Percentiles rank a stretch among this genome's conserved stretches.
Evolutionary conservation across 257 asterid species (phyloP).

Genomic region (Solanum tarapatanum): DNA sequence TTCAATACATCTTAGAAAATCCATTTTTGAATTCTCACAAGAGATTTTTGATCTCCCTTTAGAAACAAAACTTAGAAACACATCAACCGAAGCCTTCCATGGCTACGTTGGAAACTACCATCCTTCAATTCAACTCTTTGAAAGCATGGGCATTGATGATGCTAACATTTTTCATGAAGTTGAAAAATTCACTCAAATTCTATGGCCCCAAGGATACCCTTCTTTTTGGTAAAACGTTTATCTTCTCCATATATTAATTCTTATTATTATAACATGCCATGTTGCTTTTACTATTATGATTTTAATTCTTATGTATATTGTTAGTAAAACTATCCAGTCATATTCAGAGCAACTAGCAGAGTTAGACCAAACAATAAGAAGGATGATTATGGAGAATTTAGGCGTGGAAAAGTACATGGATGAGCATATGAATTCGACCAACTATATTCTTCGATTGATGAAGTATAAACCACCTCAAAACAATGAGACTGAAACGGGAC

Average conservation of each 20-base stretch:
- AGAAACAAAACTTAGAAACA: conserved; percentile 24
- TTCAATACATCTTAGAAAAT: conserved; percentile 12
- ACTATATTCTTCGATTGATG: conserved; percentile 31
- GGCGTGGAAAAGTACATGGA: conserved; percentile 32
- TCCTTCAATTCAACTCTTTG: conserved; percentile 36
- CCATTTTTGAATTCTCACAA: conserved; percentile 15
- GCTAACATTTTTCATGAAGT: conserved; percentile 11
- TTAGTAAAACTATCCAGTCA: conserved; percentile 20
- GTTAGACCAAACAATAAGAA: conserved; percentile 32
- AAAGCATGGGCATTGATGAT: conserved; percentile 47
- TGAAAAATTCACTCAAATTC: conserved; percentile 16
- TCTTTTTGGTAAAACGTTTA: conserved; percentile 24
- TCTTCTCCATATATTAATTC: too few relatives aligned
- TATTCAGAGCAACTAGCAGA: conserved; percentile 23
- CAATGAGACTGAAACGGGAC: conserved; percentile 15
- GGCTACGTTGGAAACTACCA: conserved; percentile 53
- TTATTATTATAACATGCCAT: too few relatives aligned
- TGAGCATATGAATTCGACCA: conserved; percentile 34
- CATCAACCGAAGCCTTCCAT: conserved; percentile 35
- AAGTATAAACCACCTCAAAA: conserved; percentile 33
- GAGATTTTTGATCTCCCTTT: conserved; percentile 54
- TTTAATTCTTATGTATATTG: neutral
- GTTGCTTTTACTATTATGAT: too few relatives aligned
- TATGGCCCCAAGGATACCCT: conserved; percentile 55
- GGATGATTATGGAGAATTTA: conserved; percentile 35